phyloP scores from a whole-genome alignment of 1,139 yeast species.

The Protomyces inundatus region DNA sequence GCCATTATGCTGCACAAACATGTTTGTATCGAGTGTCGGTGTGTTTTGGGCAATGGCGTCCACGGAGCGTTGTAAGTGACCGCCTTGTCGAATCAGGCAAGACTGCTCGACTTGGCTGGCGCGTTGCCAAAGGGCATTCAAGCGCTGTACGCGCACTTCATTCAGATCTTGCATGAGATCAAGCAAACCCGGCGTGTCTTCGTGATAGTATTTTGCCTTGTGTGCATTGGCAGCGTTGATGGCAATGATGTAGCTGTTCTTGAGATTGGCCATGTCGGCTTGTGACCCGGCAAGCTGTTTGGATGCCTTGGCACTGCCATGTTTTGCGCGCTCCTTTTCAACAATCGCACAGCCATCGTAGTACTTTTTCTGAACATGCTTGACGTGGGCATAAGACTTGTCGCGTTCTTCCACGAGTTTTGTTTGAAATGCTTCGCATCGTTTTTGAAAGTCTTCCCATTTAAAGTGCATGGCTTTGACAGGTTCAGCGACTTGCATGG shows the following conservation, averaged over 20 bases:
- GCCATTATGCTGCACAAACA: slow-evolving; percentile 85
- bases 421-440: slow-evolving; percentile 56
- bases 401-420: slow-evolving; percentile 56
- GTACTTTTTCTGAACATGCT: slow-evolving; percentile 65
- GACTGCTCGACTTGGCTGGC: slow-evolving; percentile 63
- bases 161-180: slow-evolving; percentile 82
- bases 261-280: slow-evolving; percentile 76
- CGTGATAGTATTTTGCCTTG: slow-evolving; percentile 87
- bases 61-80: slow-evolving; percentile 44
- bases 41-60: slow-evolving; percentile 62
- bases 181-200: slow-evolving; percentile 85
- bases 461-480: slow-evolving; percentile 52
- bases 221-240: slow-evolving; percentile 81
- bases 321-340: slow-evolving; percentile 72
- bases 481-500: slow-evolving; percentile 58
- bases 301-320: slow-evolving; percentile 37
- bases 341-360: slow-evolving; percentile 75
- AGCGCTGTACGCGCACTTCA: slow-evolving; percentile 66
- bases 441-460: slow-evolving; percentile 52
- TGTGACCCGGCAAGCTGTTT: slow-evolving; percentile 50
- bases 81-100: slow-evolving; percentile 50
- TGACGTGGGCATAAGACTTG: slow-evolving; percentile 58
- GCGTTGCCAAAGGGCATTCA: slow-evolving; percentile 64
- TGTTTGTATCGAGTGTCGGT: slow-evolving; percentile 72
- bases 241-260: slow-evolving; percentile 73